Base-by-base conservation (phyloP, 441 rosid genomes). In the Raphanus hybrid region DNA sequence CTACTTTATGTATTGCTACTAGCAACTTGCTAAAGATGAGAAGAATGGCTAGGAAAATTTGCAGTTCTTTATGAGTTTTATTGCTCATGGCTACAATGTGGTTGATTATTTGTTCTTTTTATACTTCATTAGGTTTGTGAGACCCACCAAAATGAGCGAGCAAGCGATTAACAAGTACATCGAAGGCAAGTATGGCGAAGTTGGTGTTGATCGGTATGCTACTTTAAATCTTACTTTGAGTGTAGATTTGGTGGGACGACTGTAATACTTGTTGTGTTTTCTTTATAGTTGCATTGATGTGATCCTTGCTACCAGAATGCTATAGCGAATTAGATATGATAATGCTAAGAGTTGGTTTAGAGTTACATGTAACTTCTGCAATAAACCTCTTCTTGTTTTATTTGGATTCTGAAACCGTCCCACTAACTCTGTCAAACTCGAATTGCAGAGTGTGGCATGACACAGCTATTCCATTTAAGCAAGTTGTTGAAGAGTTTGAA, bases 401-500 rank as follows among this genome's bases (percentile, higher is more conserved):
- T 81, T 70, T 37, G 15, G 61, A 26, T 32, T 32, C 64, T 20
- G 35, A 55, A 71, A 64, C 48, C 63, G 10, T 64, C 5, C 2
- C 35, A 10, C 71, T 61, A 64, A 82, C 59, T 12, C 77, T 55
- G 45, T 4, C 32, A 39, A n/a, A 61, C 20, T 68, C 34, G 57
- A 74, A 82, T 87, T 76, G 81, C 88, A 95, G 99, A 18, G 97
- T 95, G 45, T 95, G 97, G 99, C 98, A 95, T 83, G 98, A 91
- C 76, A 95, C 96, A 9, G 97, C 99, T 75, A 78, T 89, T 68
- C 86, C 94, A 70, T 95, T 95, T 84, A 78, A 74, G 75, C 96
- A 89, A 79, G 96, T 88, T 77, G 79, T 91, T 75, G 84, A 83
- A 34, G 88, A 92, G 71, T 95, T 95, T 86, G 99, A 95, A 85